Percentiles rank a stretch among this genome's conserved stretches.
Evolutionary conservation across 2,329 filamentous ascomycete species (phyloP).

Genomic region (Falciphora oryzae): DNA sequence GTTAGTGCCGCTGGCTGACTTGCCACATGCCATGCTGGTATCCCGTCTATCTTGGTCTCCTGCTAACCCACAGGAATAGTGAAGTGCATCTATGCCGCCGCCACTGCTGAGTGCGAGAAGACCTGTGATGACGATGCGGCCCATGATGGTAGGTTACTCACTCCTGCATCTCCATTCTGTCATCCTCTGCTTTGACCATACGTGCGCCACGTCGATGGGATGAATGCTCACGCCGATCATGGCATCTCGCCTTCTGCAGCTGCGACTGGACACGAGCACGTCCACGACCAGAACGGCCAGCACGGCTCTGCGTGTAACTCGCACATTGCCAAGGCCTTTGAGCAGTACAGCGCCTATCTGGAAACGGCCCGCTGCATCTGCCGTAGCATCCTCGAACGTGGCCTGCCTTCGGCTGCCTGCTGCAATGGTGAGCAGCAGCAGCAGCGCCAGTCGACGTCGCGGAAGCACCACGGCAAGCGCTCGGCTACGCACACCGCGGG

Average conservation of each 20-base stretch:
- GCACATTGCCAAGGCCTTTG: constrained; percentile 27
- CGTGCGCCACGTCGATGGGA: neutral
- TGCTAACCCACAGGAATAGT: constrained; percentile 16
- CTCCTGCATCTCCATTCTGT: too few species aligned
- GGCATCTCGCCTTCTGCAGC: constrained; percentile 8
- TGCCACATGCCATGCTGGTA: neutral
- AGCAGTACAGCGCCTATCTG: constrained; percentile 30
- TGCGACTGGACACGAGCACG: constrained; percentile 19
- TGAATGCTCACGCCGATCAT: neutral
- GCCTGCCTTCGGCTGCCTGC: constrained; percentile 9
- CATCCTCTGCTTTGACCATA: neutral
- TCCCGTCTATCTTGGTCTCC: neutral
- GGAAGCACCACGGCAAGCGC: neutral
- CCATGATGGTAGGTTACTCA: constrained; percentile 19
- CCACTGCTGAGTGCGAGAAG: constrained; percentile 25
- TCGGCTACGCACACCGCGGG: neutral
- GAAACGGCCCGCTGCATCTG: constrained; percentile 32
- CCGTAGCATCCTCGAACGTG: constrained; percentile 26
- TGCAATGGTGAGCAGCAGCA: constrained; percentile 7
- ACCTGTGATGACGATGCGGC: constrained; percentile 20
- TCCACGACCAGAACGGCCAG: constrained; percentile 23
- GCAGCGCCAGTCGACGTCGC: neutral
- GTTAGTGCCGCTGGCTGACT: constrained; percentile 2
- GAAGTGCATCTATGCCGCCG: constrained; percentile 26
- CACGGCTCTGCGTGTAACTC: constrained; percentile 23